Conservation (phyloP, 2,329 filamentous ascomycete species). For the Calycina marina region DNA sequence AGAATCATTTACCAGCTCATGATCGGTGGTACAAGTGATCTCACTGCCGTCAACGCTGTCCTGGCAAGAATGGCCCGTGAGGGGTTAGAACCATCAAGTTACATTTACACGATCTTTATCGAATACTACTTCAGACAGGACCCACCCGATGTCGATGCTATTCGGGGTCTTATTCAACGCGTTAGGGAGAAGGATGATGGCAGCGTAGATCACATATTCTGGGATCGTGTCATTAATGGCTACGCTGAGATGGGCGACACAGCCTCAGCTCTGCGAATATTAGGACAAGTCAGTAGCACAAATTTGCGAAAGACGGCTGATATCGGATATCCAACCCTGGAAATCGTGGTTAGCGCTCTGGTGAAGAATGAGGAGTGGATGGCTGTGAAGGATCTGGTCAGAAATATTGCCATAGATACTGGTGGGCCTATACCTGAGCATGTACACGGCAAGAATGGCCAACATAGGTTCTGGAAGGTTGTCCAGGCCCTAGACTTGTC, state of each 20-base stretch:
- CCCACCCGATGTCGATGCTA: constrained; percentile 42
- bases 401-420: constrained; percentile 14
- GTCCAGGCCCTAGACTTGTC: constrained; percentile 14
- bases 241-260: constrained; percentile 42
- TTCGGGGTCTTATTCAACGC: constrained; percentile 43
- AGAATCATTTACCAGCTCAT: constrained; percentile 54
- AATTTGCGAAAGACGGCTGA: constrained; percentile 4
- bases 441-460: constrained; percentile 13
- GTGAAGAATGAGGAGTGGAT: constrained; percentile 19
- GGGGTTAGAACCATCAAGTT: constrained; percentile 38
- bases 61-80: constrained; percentile 44
- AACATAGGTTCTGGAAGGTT: constrained; percentile 20
- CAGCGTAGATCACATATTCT: constrained; percentile 42
- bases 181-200: constrained; percentile 22
- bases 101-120: constrained; percentile 64
- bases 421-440: constrained; percentile 11
- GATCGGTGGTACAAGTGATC: constrained; percentile 23
- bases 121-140: constrained; percentile 47
- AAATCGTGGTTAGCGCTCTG: constrained; percentile 17
- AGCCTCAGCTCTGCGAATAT: constrained; percentile 32
- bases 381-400: constrained; percentile 19
- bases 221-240: constrained; percentile 55
- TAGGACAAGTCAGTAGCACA: constrained; percentile 27
- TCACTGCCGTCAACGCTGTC: constrained; percentile 40
- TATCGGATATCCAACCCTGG: constrained; percentile 17